phyloP scores from a whole-genome alignment of 129 eudicot species.

The Lonicera japonica region DNA sequence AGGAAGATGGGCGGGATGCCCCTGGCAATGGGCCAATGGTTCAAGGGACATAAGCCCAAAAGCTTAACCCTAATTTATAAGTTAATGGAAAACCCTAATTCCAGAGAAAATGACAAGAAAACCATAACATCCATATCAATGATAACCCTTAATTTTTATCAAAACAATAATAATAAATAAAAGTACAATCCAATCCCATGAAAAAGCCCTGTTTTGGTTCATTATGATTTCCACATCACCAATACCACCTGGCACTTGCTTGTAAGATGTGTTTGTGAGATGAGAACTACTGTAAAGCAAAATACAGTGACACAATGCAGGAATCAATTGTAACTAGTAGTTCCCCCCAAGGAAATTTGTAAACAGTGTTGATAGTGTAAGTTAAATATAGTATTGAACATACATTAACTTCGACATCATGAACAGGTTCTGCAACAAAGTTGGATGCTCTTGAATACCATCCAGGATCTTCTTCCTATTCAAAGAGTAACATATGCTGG shows the following conservation, averaged over 20 bases:
- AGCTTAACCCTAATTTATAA: too few species aligned
- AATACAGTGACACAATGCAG: background rate
- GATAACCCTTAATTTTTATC: too few species aligned
- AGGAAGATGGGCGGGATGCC: too few species aligned
- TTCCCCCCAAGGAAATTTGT: background rate
- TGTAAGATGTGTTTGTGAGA: conserved; percentile 1
- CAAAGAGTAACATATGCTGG: conserved; percentile 3
- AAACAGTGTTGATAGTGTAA: background rate
- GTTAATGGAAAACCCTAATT: too few species aligned
- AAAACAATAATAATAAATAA: too few species aligned
- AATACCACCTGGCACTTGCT: background rate
- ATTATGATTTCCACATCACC: background rate
- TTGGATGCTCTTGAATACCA: conserved; percentile 93
- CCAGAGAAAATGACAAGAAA: too few species aligned
- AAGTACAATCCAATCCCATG: background rate
- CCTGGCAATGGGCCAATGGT: too few species aligned
- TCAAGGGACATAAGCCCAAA: too few species aligned
- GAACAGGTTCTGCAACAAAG: conserved; percentile 57
- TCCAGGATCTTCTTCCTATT: conserved; percentile 98
- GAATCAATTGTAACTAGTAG: background rate
- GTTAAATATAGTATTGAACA: background rate
- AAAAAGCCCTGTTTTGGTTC: background rate
- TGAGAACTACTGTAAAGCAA: background rate
- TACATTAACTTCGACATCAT: conserved; percentile 81
- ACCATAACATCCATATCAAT: too few species aligned